phyloP scores from a whole-genome alignment of 2,329 filamentous ascomycete species.

The Botrytis sinoallii region DNA sequence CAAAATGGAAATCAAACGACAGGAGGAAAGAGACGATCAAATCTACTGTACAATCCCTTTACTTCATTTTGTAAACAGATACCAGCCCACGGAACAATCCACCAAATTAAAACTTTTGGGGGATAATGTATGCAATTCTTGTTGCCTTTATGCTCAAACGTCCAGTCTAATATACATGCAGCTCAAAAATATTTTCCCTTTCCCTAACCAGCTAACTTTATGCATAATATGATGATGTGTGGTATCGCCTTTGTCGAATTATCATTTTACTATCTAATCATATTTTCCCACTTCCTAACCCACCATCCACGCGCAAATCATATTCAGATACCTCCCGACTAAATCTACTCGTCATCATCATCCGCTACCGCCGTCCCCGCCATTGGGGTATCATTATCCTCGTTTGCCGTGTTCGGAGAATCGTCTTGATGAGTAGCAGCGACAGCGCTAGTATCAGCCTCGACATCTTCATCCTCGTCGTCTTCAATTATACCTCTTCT shows the following conservation, averaged over 20 bases:
- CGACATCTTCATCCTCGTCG: slow-evolving; percentile 36
- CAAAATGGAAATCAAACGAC: neutral
- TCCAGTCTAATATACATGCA: neutral
- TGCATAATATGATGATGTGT: slow-evolving; percentile 2
- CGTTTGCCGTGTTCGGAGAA: slow-evolving; percentile 33
- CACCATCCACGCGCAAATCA: neutral
- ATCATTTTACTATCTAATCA: neutral
- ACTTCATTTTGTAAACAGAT: neutral
- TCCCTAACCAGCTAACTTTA: neutral
- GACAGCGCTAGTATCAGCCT: slow-evolving; percentile 25
- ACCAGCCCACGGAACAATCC: neutral
- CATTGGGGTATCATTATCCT: slow-evolving; percentile 35
- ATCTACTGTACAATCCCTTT: neutral
- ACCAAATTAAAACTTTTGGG: neutral
- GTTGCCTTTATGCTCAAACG: neutral
- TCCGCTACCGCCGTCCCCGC: slow-evolving; percentile 30
- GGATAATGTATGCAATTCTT: neutral
- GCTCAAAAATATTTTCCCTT: neutral
- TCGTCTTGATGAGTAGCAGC: slow-evolving; percentile 22
- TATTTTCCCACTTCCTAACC: neutral
- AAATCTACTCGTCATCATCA: slow-evolving; percentile 12
- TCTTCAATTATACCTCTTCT: slow-evolving; percentile 36
- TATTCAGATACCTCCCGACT: neutral
- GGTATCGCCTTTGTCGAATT: slow-evolving; percentile 2
- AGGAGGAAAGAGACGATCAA: neutral